phyloP scores from a whole-genome alignment of 495 filamentous ascomycete species.

The Eremomyces bilateralis region DNA sequence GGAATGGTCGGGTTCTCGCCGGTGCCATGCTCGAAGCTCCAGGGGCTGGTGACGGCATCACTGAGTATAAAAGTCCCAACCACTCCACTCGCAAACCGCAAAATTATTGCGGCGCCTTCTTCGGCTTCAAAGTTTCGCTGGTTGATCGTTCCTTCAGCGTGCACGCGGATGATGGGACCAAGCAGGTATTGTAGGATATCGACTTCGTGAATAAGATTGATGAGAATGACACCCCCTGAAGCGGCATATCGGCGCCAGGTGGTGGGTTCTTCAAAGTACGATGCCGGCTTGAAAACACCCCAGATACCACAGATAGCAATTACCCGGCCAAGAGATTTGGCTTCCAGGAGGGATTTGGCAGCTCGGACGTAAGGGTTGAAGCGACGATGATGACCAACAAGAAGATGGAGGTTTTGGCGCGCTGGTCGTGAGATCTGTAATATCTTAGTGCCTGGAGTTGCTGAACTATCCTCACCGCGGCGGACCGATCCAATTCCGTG shows the following conservation, averaged over 20 bases:
- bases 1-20: constrained; percentile 36
- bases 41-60: constrained; percentile 29
- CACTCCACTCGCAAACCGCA: constrained; percentile 32
- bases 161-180: constrained; percentile 28
- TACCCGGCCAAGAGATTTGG: constrained; percentile 22
- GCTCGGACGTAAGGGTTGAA: constrained; percentile 35
- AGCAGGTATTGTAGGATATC: constrained; percentile 36
- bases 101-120: constrained; percentile 32
- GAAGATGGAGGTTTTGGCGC: constrained; percentile 20
- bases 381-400: constrained; percentile 37
- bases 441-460: too few relatives aligned
- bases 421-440: constrained; percentile 6
- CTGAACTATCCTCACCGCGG: too few relatives aligned
- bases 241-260: constrained; percentile 25
- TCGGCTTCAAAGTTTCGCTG: constrained; percentile 28
- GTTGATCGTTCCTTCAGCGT: constrained; percentile 25
- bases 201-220: constrained; percentile 39
- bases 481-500: too few relatives aligned
- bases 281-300: constrained; percentile 27
- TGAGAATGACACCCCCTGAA: constrained; percentile 29
- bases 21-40: constrained; percentile 33
- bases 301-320: constrained; percentile 35
- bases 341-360: constrained; percentile 24
- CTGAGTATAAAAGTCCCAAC: constrained; percentile 35
- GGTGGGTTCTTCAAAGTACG: constrained; percentile 27